Conservation (phyloP, 2,329 filamentous ascomycete genomes). For the Scleromitrula shiraiana region DNA sequence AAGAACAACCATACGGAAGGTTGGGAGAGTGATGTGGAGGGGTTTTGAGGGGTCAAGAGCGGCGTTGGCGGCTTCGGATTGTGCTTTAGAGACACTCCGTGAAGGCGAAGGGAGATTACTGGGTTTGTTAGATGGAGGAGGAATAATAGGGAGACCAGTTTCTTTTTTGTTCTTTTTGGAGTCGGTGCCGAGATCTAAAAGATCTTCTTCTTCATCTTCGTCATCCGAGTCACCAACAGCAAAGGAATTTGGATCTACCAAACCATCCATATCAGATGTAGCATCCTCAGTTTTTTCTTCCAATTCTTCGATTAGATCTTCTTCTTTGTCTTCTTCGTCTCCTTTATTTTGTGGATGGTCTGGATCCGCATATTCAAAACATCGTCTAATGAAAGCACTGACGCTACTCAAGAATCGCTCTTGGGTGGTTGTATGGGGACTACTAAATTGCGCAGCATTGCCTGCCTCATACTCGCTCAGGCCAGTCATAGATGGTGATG, state of each 20-base stretch:
- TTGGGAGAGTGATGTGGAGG: slow-evolving; percentile 90
- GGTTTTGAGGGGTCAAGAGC: slow-evolving; percentile 90
- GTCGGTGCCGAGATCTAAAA: slow-evolving; percentile 48
- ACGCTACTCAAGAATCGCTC: slow-evolving; percentile 89
- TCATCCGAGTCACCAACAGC: slow-evolving; percentile 69
- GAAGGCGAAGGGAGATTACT: background rate
- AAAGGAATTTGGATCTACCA: slow-evolving; percentile 47
- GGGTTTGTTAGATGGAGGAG: slow-evolving; percentile 12
- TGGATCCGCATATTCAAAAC: slow-evolving; percentile 96
- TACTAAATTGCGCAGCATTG: slow-evolving; percentile 28
- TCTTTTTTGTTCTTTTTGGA: slow-evolving; percentile 32
- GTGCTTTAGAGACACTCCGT: slow-evolving; percentile 49
- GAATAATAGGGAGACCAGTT: slow-evolving; percentile 19
- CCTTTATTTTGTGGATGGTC: slow-evolving; percentile 58
- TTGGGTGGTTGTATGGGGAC: slow-evolving; percentile 54
- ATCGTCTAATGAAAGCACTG: slow-evolving; percentile 89
- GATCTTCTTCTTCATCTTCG: slow-evolving; percentile 49
- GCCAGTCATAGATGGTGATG: slow-evolving; percentile 51
- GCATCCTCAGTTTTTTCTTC: slow-evolving; percentile 29
- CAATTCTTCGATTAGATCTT: background rate
- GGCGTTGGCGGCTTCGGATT: slow-evolving; percentile 73
- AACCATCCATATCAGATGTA: slow-evolving; percentile 29
- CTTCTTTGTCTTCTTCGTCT: background rate
- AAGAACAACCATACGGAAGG: slow-evolving; percentile 96
- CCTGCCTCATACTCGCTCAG: slow-evolving; percentile 37